Base-by-base conservation (phyloP, 306 rosid species). In the Hippophae rhamnoides region DNA sequence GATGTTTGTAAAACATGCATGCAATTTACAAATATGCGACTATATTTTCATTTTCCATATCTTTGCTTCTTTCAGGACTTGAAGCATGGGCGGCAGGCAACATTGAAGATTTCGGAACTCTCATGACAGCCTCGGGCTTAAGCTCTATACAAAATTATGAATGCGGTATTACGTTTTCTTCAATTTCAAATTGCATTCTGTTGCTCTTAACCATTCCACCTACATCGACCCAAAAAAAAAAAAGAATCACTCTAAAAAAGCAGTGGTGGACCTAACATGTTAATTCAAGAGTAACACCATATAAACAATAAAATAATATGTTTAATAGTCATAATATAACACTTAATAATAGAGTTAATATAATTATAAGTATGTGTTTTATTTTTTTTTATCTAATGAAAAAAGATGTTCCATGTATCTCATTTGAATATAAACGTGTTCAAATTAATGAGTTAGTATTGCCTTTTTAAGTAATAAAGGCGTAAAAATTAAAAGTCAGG, bases 71-170 rank as follows among this genome's bases (percentile, higher is more conserved):
- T 69, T 64, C 82, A 92, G 96, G 99, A 70, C 48, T 84, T 67
- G 81, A 88, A 84, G 86, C 93, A 47, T 92, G 99, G 99, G 81
- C 80, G 65, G 43, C 61, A 3, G 99, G 95, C 53, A 77, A 72
- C 8, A 52, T 92, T 51, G 73, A 83, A 71, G 90, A 87, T 43
- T 92, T 88, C 57, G 99, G 99, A 64, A 59, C 5, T 63, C 96
- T 92, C 61, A 69, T 92, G 41, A 6, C 95, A 43, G 99, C 82
- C 44, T 92, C 99, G 60, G 99, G 99, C 46, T 74, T 79, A 58
- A 88, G 96, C 77, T 92, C 99, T 54, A 88, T 92, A 74, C 73
- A 77, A 70, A 88, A 92, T 71, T 88, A 92, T 66, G 96, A 92
- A 73, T 92, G 95, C 41, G 99, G 99, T 88, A 85, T 18, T 13